Evolutionary conservation across 805 yeast genomes (phyloP), one percentile per base, ranked within the genome.

Genomic region (Spathaspora hagerdaliae): DNA sequence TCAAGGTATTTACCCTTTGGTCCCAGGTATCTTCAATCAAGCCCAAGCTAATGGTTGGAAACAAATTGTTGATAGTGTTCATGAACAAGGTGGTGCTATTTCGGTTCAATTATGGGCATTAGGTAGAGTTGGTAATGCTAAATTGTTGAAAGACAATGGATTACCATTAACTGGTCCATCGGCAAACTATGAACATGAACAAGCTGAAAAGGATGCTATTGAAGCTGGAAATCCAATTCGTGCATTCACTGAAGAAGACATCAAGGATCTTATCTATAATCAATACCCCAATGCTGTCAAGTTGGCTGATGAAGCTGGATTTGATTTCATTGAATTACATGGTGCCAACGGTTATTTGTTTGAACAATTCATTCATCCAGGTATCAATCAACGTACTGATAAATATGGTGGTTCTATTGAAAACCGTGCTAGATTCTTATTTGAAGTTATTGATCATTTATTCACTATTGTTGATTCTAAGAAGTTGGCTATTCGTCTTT

Each of bases 71-170:
- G 75, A 74, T 27, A 66, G 65, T 11, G 73, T 78, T 15, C 85
- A 79, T 54, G 63, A 53, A 3, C 69, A 74, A 50, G 57, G 60
- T 26, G 71, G 82, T 0, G 68, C 59, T 39, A 58, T 72, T 2
- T 62, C 76, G 38, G 54, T 71, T 31, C 87, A 82, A 64, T 48
- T 82, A 26, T 80, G 83, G 83, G 69, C 65, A 7, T 58, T 79
- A 26, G 83, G 83, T 27, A 63, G 80, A 43, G 68, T 61, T 41
- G 69, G 63, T 29, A 58, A 51, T 32, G 60, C 65, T 13, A 42
- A 44, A 6, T 42, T 61, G 4, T 61, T 64, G 31, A 56, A 65
- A 41, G 43, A 53, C 19, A 39, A 44, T n/a, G 61, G 65, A 6
- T 47, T 49, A 7, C 55, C 48, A n/a, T 47, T 53, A 12, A 47